Conservation (phyloP, 192 early-diverging fungal species). For the Bifiguratus adelaidae region DNA sequence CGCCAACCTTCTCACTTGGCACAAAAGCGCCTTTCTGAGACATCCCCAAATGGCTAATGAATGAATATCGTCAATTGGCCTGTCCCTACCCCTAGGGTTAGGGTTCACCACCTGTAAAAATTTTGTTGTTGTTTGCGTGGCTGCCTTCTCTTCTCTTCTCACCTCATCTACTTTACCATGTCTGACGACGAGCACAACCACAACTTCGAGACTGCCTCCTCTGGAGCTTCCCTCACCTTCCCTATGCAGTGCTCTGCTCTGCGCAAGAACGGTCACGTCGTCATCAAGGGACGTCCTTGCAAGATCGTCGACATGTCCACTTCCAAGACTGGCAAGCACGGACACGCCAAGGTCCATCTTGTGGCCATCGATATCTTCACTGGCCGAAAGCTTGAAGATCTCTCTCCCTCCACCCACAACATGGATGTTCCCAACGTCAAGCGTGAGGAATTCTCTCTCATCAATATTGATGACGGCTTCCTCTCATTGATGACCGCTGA, state of each 20-base stretch:
- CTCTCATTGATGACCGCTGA: conserved; percentile 72
- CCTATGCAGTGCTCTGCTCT: conserved; percentile 99
- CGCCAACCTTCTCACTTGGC: too few relatives aligned
- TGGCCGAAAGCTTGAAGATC: conserved; percentile 88
- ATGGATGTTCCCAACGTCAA: conserved; percentile 96
- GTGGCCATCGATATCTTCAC: conserved; percentile 96
- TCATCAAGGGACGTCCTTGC: conserved; percentile 98
- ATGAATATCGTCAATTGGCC: too few relatives aligned
- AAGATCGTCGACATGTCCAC: conserved; percentile 99
- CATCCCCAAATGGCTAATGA: too few relatives aligned
- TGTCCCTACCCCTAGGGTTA: too few relatives aligned
- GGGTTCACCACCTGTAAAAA: too few relatives aligned
- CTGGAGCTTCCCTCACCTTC: conserved; percentile 90
- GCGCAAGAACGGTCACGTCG: conserved; percentile 96
- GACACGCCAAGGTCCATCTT: conserved; percentile 99
- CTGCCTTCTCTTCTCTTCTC: too few relatives aligned
- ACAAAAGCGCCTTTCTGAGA: too few relatives aligned
- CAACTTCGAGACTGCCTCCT: conserved; percentile 58
- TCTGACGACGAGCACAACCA: conserved; percentile 59
- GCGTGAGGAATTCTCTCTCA: conserved; percentile 75
- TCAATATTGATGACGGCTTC: conserved; percentile 89
- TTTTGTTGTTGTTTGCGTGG: too few relatives aligned
- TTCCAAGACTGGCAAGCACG: conserved; percentile 99
- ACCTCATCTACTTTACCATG: conserved; percentile 32
- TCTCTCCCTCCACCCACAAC: conserved; percentile 99